Conservation (phyloP, 306 rosid species). For the Alnus glutinosa region DNA sequence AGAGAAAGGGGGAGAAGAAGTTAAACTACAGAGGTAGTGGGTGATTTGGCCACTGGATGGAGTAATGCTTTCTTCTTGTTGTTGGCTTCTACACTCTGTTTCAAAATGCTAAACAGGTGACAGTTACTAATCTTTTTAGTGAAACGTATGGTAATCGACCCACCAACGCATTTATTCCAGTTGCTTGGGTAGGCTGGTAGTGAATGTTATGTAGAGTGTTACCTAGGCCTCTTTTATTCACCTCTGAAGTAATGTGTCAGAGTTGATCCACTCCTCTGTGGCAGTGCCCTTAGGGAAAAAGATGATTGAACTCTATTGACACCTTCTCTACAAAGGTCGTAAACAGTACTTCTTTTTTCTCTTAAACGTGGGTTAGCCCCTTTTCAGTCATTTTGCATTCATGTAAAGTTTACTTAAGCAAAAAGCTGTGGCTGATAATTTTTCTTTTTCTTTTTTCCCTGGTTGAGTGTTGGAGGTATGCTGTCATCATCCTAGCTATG, state of each 20-base stretch:
- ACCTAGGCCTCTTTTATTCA: not conserved
- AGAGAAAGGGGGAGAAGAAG: not conserved
- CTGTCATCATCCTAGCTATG: not conserved
- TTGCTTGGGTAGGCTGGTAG: constrained; percentile 3
- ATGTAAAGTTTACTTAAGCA: not conserved
- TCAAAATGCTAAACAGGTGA: not conserved
- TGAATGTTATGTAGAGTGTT: not conserved
- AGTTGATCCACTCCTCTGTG: not conserved
- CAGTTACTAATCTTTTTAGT: not conserved
- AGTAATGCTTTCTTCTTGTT: not conserved
- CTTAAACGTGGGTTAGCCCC: not conserved
- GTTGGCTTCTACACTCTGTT: not conserved
- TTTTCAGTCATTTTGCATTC: not conserved
- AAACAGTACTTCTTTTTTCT: not conserved
- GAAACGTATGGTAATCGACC: not conserved
- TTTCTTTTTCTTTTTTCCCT: not conserved
- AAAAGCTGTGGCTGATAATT: not conserved
- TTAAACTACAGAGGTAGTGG: not conserved
- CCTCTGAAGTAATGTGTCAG: not conserved
- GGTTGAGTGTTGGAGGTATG: not conserved
- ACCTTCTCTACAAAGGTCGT: not conserved
- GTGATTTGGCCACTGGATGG: not conserved
- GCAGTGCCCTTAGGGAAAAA: not conserved
- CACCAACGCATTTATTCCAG: not conserved
- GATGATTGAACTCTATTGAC: not conserved